Conservation (phyloP, 257 asterid genomes). For the Lantana camara region DNA sequence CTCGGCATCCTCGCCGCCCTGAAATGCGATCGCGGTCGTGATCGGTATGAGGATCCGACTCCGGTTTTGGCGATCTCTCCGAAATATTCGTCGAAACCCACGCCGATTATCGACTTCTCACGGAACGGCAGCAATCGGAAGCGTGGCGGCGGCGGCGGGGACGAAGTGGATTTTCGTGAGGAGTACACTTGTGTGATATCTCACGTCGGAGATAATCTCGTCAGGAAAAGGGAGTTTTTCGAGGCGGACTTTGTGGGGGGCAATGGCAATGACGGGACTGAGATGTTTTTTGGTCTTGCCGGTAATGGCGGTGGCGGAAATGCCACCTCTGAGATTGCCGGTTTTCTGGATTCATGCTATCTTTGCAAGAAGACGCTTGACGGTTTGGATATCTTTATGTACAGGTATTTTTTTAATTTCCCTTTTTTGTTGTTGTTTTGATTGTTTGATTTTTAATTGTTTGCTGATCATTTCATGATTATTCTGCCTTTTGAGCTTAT, state of each 20-base stretch:
- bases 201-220: slow-evolving; percentile 57
- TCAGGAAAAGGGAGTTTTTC: slow-evolving; percentile 66
- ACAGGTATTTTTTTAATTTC: slow-evolving; percentile 50
- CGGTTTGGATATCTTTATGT: slow-evolving; percentile 90
- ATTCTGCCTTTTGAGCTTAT: slow-evolving; percentile 12
- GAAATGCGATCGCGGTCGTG: slow-evolving; percentile 26
- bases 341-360: slow-evolving; percentile 72
- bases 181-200: slow-evolving; percentile 87
- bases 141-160: slow-evolving; percentile 42
- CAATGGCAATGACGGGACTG: slow-evolving; percentile 14
- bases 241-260: slow-evolving; percentile 47
- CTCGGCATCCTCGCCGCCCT: slow-evolving; percentile 80
- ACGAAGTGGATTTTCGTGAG: slow-evolving; percentile 62
- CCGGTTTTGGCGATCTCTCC: slow-evolving; percentile 56
- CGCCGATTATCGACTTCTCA: slow-evolving; percentile 33
- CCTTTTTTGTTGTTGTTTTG: neutral
- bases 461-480: slow-evolving; percentile 21
- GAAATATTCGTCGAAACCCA: slow-evolving; percentile 53
- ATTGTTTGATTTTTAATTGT: too few relatives aligned
- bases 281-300: slow-evolving; percentile 13
- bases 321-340: slow-evolving; percentile 31
- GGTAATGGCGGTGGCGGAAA: slow-evolving; percentile 21
- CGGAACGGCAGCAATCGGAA: slow-evolving; percentile 6
- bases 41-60: slow-evolving; percentile 35
- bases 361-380: slow-evolving; percentile 80